A percentile compares a stretch with the other conserved stretches of the same genome.
Conservation (phyloP, 2,329 filamentous ascomycete species). For the Clonostachys chloroleuca region DNA sequence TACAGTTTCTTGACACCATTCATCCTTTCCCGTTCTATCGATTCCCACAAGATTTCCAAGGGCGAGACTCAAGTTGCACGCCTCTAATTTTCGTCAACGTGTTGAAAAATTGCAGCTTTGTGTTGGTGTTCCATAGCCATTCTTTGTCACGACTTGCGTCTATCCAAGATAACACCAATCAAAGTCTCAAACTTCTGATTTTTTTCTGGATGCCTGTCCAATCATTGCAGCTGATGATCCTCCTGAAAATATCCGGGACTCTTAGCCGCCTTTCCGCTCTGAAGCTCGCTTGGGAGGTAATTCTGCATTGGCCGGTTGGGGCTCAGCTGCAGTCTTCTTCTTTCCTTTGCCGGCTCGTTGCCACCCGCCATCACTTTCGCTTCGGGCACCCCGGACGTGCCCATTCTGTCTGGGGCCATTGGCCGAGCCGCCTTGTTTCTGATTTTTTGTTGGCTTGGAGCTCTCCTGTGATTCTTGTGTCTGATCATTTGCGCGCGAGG, state of each 20-base stretch:
- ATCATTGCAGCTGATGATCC: too few species aligned
- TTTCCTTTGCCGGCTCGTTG: conserved; percentile 50
- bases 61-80: too few species aligned
- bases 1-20: too few species aligned
- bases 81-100: too few species aligned
- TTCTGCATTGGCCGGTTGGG: conserved; percentile 36
- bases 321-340: conserved; percentile 38
- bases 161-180: too few species aligned
- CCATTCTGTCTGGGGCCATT: conserved; percentile 45
- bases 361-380: conserved; percentile 51
- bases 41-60: too few species aligned
- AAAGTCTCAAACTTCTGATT: too few species aligned
- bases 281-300: conserved; percentile 52
- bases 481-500: conserved; percentile 1
- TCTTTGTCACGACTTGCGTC: too few species aligned
- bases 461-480: conserved; percentile 12
- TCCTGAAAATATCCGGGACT: not conserved
- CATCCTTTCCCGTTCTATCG: too few species aligned
- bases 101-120: too few species aligned
- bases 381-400: conserved; percentile 48
- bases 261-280: conserved; percentile 60
- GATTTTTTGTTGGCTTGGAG: conserved; percentile 11
- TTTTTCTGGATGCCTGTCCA: too few species aligned
- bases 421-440: conserved; percentile 4
- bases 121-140: too few species aligned